Evolutionary conservation across 2,329 filamentous ascomycete genomes (phyloP).

Genomic region (Fusarium piperis): DNA sequence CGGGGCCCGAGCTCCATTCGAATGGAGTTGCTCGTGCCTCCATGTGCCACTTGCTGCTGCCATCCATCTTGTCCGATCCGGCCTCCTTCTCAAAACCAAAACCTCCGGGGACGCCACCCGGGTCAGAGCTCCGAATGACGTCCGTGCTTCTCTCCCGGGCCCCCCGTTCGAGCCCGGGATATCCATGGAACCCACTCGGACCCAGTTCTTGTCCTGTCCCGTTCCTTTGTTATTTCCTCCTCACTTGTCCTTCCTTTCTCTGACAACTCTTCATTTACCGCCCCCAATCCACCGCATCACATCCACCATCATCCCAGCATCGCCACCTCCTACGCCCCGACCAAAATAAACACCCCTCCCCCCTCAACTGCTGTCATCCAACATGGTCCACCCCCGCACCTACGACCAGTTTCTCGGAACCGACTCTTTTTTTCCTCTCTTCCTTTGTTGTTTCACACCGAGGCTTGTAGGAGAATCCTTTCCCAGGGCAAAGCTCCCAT

Average conservation of each 20-base stretch:
- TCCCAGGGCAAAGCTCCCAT: slow-evolving; percentile 16
- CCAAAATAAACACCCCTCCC: slow-evolving; percentile 31
- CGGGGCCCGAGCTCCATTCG: slow-evolving; percentile 3
- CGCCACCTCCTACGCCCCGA: slow-evolving; percentile 26
- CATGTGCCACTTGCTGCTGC: not conserved
- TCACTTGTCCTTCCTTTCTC: not conserved
- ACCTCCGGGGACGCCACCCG: slow-evolving; percentile 23
- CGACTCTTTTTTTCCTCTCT: slow-evolving; percentile 13
- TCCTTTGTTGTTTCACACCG: slow-evolving; percentile 23
- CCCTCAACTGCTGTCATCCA: slow-evolving; percentile 33
- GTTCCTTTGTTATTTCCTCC: not conserved
- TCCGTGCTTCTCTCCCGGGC: slow-evolving; percentile 20
- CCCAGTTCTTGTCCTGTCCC: not conserved
- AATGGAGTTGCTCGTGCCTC: not conserved
- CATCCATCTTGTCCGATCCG: slow-evolving; percentile 21
- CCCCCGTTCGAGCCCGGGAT: slow-evolving; percentile 28
- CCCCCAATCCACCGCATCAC: not conserved
- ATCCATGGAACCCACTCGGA: slow-evolving; percentile 26
- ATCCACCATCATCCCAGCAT: slow-evolving; percentile 1
- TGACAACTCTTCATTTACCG: not conserved
- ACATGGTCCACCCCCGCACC: slow-evolving; percentile 42
- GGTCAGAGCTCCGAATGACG: slow-evolving; percentile 28
- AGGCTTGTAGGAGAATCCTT: slow-evolving; percentile 3
- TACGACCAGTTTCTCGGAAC: slow-evolving; percentile 40
- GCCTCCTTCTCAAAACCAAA: slow-evolving; percentile 21